Evolutionary conservation across 2,329 filamentous ascomycete species (phyloP), one percentile per base, ranked within the genome.

Genomic region (Xylaria sp.): DNA sequence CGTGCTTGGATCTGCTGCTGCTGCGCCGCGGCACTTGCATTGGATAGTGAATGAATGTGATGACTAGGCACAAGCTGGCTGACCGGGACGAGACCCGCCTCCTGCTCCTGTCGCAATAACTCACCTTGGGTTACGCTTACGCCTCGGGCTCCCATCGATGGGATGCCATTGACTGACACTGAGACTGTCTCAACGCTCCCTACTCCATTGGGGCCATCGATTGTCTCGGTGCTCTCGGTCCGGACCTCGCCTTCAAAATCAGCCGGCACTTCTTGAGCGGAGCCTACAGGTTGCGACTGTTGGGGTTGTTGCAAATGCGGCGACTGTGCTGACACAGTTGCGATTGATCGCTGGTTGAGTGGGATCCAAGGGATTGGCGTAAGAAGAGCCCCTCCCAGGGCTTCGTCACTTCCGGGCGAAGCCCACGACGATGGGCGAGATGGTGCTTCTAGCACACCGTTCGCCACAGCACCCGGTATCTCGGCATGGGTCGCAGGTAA

Each of bases 281-380:
- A 74, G 35, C 55, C 58, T 17, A 62, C 17, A 3, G 70, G 57
- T 51, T 68, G 63, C 31, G 67, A 27, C 68, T 64, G 58, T 4
- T 56, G 63, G 27, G 31, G 46, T 17, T 63, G 60, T 13, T 57
- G 63, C 37, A 53, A 1, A 13, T 58, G 60, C n/a, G 49, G 23
- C 31, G 44, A 31, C 15, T 37, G 64, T 23, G 66, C 37, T 68
- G 62, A 15, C 38, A 72, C 53, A 4, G 58, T 54, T 15, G 66
- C 54, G 44, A 68, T 62, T 2, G 67, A 65, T 19, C 70, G 67
- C 29, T 72, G 72, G 54, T 71, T 71, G 40, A 66, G 66, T 19
- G 74, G 67, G 52, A 98, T 80, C 95, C 95, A 99, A 0, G 93
- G 91, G 59, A 99, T 98, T 0, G 94, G 95, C 1, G 94, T 98